These are phyloP conservation scores for Erysimum cheiranthoides DNA, from an alignment of 345 rosid species.

Conservation along the genomic window DNA sequence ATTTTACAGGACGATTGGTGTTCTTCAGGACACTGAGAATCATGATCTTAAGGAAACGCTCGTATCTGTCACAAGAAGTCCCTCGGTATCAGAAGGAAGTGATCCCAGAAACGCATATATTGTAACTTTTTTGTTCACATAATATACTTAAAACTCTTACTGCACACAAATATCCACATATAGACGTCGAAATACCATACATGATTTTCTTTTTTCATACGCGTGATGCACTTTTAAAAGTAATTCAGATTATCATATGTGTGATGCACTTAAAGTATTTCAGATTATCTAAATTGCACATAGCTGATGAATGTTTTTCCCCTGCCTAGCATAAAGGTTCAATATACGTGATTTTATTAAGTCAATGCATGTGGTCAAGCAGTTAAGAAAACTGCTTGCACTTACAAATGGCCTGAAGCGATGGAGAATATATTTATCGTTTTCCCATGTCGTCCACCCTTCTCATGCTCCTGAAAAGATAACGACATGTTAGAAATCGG, in stretches of 20 bases:
- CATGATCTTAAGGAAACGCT: constrained; percentile 97
- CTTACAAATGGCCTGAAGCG: constrained; percentile 99
- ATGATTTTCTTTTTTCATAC: constrained; percentile 19
- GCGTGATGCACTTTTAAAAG: constrained; percentile 3
- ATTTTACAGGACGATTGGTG: constrained; percentile 88
- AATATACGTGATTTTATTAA: constrained; percentile 14
- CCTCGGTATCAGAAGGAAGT: constrained; percentile 25
- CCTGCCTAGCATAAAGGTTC: constrained; percentile 27
- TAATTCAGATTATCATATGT: constrained; percentile 6
- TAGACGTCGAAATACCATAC: not conserved
- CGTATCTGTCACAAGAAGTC: constrained; percentile 68
- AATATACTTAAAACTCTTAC: constrained; percentile 18
- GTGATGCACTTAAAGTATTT: not conserved
- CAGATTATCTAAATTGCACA: not conserved
- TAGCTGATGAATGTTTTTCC: not conserved
- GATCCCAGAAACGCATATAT: not conserved
- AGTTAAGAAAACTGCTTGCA: constrained; percentile 27
- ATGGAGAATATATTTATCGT: constrained; percentile 87
- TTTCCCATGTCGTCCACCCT: constrained; percentile 79
- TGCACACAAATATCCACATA: constrained; percentile 13
- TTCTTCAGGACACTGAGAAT: constrained; percentile 94
- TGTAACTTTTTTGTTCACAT: constrained; percentile 19
- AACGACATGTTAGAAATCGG: constrained; percentile 25
- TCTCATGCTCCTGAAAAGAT: constrained; percentile 60
- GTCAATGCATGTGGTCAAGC: constrained; percentile 28